A percentile compares a stretch with the other conserved stretches of the same genome.
Evolutionary conservation across 2,329 filamentous ascomycete species (phyloP).

Genomic region (Colletotrichum sp.): DNA sequence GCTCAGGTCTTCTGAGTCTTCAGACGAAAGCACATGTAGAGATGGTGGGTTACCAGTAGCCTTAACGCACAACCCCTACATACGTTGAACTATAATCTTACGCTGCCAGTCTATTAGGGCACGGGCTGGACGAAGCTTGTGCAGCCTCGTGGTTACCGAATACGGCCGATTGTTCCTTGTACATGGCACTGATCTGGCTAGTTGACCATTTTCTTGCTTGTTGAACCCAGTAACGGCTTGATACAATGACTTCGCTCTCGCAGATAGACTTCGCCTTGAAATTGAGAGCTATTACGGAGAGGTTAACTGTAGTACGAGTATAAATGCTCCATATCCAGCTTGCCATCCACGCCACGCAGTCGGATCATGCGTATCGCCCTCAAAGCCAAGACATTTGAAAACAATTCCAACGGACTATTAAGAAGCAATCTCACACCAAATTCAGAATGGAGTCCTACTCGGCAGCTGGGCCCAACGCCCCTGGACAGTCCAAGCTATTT

Average conservation of each 20-base stretch:
- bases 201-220: not conserved
- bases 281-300: not conserved
- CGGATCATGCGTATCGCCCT: rapidly evolving
- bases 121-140: not conserved
- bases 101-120: not conserved
- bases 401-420: not conserved
- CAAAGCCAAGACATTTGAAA: not conserved
- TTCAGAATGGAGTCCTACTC: not conserved
- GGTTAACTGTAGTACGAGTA: not conserved
- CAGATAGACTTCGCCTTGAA: not conserved
- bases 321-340: not conserved
- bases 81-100: not conserved
- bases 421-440: not conserved
- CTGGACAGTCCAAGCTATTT: not conserved
- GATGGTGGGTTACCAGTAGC: not conserved
- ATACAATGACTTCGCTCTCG: not conserved
- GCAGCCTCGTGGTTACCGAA: not conserved
- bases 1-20: not conserved
- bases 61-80: not conserved
- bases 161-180: not conserved
- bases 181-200: not conserved
- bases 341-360: too few species aligned
- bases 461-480: not conserved
- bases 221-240: not conserved
- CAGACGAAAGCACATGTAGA: not conserved